phyloP scores from a whole-genome alignment of 1,284 basidiomycete species.

The Pterula multifida region DNA sequence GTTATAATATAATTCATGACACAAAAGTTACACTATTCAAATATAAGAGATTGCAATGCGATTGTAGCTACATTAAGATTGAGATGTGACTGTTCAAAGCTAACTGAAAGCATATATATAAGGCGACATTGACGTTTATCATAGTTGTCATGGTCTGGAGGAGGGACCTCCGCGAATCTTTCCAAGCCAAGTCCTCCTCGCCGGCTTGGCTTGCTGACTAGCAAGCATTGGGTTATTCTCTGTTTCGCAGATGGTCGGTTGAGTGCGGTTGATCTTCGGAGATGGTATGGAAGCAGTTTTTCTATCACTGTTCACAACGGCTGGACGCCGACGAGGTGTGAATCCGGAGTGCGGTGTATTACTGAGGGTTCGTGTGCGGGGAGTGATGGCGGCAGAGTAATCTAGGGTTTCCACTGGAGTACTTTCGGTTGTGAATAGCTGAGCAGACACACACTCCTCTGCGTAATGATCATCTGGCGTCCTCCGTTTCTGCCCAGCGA shows the following conservation, averaged over 20 bases:
- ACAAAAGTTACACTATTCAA: neutral
- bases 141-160: conserved; percentile 16
- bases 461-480: conserved; percentile 62
- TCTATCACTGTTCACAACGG: conserved; percentile 15
- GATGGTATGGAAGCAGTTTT: conserved; percentile 28
- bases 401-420: conserved; percentile 24
- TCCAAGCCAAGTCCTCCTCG: conserved; percentile 50
- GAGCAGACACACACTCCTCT: conserved; percentile 37
- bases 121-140: neutral
- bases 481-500: conserved; percentile 48
- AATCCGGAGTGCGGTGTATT: conserved; percentile 53
- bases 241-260: conserved; percentile 19
- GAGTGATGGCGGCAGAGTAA: conserved; percentile 31
- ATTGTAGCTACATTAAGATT: neutral
- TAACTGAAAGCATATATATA: conserved; percentile 9
- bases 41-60: neutral
- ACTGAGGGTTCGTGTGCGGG: conserved; percentile 41
- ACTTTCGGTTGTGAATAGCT: conserved; percentile 47
- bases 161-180: conserved; percentile 39
- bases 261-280: conserved; percentile 21
- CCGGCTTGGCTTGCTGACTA: conserved; percentile 12
- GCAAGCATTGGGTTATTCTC: neutral
- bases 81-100: neutral
- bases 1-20: no score
- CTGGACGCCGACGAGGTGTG: conserved; percentile 50